Base-by-base conservation (phyloP, 176 grass and related monocot genomes). In the Eremochloa ophiuroides region DNA sequence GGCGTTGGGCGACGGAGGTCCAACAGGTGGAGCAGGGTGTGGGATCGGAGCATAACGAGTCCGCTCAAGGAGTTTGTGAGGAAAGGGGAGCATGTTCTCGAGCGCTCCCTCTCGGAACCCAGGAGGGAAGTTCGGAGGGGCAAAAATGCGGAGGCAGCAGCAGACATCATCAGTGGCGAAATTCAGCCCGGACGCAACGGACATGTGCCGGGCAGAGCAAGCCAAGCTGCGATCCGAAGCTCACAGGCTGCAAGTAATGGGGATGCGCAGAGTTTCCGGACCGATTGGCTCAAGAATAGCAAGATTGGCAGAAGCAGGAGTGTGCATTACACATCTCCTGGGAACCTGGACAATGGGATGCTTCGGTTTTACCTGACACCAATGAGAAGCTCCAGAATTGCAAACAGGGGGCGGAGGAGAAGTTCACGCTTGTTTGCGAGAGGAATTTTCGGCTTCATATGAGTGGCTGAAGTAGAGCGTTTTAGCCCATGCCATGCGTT, bases 321-420 rank as follows among this genome's bases (percentile, higher is more conserved):
- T 26, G 88, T 95, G n/a, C 90, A 99, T 87, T 99, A 99, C 17
- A 87, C 91, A 0, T 99, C 96, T 63, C 91, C 96, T 8, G 88
- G 93, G 38, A 99, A 99, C 43, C 64, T 93, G 34, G 96, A 99
- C 66, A 90, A 95, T 34, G 93, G 93, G 9, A 88, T 90, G 92
- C 84, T 99, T 59, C 86, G 96, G 55, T 99, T 99, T 80, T 99
- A 99, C 41, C 76, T 99, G 63, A 99, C 96, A 37, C 96, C 96
- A n/a, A 85, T 99, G 85, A 95, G 93, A 77, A 91, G 91, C 58
- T 80, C 85, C 22, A 85, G 89, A 60, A 81, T 31, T 4, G 35
- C 85, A 43, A 93, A 82, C 83, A 91, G 88, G 80, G 91, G 82
- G 30, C 89, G 93, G 91, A 86, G 88, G 83, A 92, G 84, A 82